These are phyloP conservation scores for Fusarium acutatum DNA, from an alignment of 2,329 filamentous ascomycete genomes.

Conservation along the genomic window DNA sequence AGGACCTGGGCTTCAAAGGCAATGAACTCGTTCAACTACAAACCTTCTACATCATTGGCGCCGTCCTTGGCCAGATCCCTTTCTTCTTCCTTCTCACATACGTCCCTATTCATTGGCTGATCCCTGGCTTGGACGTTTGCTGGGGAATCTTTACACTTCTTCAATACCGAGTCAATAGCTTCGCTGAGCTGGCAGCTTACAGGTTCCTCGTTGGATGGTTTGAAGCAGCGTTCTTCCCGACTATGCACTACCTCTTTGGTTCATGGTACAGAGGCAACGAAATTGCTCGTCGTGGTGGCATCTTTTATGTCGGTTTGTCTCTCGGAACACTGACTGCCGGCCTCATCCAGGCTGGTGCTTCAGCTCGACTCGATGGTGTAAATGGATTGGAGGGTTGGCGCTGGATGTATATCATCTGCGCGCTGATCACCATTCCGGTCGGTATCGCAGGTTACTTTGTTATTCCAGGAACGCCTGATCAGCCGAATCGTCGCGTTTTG, in stretches of 20 bases:
- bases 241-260: slow-evolving; percentile 50
- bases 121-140: slow-evolving; percentile 59
- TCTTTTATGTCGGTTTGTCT: slow-evolving; percentile 60
- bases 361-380: slow-evolving; percentile 52
- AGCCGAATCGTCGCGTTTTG: slow-evolving; percentile 58
- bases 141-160: slow-evolving; percentile 67
- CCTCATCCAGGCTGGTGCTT: slow-evolving; percentile 56
- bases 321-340: slow-evolving; percentile 62
- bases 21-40: slow-evolving; percentile 65
- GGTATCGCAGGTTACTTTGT: slow-evolving; percentile 60
- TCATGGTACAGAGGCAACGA: slow-evolving; percentile 61
- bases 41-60: slow-evolving; percentile 57
- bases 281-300: slow-evolving; percentile 57
- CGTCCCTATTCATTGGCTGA: slow-evolving; percentile 57
- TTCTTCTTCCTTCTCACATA: slow-evolving; percentile 61
- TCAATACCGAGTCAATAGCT: slow-evolving; percentile 59
- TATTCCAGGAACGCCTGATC: slow-evolving; percentile 56
- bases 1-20: slow-evolving; percentile 59
- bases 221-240: slow-evolving; percentile 54
- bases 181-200: slow-evolving; percentile 60
- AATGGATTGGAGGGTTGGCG: slow-evolving; percentile 58
- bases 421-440: slow-evolving; percentile 64
- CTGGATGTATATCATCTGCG: slow-evolving; percentile 66
- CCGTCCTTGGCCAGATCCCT: slow-evolving; percentile 60
- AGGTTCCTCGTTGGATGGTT: slow-evolving; percentile 64